Conservation (phyloP, 306 rosid species). For the Cucumis hystrix region DNA sequence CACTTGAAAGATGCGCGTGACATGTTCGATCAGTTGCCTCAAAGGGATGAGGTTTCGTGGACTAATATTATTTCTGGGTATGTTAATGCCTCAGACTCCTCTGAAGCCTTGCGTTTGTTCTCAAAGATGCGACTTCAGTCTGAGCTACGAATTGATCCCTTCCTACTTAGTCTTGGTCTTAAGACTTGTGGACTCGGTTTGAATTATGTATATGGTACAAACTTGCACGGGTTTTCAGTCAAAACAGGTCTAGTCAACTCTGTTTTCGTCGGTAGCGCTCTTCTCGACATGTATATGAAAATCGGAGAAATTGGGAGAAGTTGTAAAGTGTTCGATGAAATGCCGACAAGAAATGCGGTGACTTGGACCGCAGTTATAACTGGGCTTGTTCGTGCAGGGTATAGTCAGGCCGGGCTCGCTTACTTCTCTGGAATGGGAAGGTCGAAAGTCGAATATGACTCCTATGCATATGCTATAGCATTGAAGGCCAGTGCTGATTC, state of each 20-base stretch:
- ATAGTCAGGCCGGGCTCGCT: constrained; percentile 28
- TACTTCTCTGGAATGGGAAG: constrained; percentile 72
- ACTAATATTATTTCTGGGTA: no score
- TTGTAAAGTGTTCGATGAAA: constrained; percentile 28
- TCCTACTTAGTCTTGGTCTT: constrained; percentile 41
- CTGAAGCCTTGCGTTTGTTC: no score
- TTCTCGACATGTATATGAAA: constrained; percentile 68
- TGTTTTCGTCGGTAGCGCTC: constrained; percentile 56
- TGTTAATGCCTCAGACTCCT: no score
- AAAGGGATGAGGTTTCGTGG: no score
- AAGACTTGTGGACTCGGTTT: constrained; percentile 49
- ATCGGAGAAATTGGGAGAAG: constrained; percentile 38
- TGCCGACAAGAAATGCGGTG: constrained; percentile 30
- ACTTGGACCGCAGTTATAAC: constrained; percentile 21
- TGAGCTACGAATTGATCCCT: constrained; percentile 18
- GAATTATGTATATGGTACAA: constrained; percentile 31
- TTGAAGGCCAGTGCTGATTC: constrained; percentile 38
- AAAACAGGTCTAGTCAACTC: constrained; percentile 49
- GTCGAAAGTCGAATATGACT: background rate
- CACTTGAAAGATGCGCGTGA: no score
- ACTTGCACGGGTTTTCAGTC: constrained; percentile 47
- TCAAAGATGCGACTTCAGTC: no score
- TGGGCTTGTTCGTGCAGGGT: constrained; percentile 66
- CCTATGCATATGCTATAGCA: background rate
- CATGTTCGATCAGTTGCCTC: no score